A percentile compares a stretch with the other conserved stretches of the same genome.
These are phyloP conservation scores for Rhodamnia rubescens DNA, from an alignment of 345 rosid species.

Conservation along the genomic window DNA sequence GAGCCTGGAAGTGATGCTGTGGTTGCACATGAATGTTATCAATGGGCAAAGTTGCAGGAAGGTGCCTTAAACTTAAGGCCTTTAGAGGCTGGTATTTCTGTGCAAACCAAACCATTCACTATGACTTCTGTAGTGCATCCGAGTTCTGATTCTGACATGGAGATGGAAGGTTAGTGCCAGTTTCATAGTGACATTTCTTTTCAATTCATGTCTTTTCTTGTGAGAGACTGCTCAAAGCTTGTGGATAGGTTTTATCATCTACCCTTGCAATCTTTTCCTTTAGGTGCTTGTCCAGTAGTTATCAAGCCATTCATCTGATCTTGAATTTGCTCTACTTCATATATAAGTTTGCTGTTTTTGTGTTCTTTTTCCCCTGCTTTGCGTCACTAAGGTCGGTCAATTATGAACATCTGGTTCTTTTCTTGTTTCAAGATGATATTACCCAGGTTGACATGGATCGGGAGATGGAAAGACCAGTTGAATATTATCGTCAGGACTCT, in stretches of 20 bases:
- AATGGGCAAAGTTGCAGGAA: conserved; percentile 20
- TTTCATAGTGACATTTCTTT: not conserved
- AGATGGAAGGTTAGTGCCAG: conserved; percentile 69
- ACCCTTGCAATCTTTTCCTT: not conserved
- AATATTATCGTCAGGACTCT: conserved; percentile 8
- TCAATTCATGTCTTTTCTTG: not conserved
- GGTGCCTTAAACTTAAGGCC: not conserved
- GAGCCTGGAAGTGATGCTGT: conserved; percentile 32
- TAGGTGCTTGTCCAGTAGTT: not conserved
- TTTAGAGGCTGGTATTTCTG: conserved; percentile 4
- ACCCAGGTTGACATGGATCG: conserved; percentile 34
- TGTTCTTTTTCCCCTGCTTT: not conserved
- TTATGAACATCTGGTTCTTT: not conserved
- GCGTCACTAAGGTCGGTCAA: not conserved
- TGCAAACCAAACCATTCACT: not conserved
- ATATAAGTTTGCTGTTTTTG: not conserved
- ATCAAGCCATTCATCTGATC: not conserved
- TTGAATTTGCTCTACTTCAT: not conserved
- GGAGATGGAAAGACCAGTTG: conserved; percentile 9
- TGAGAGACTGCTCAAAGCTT: not conserved
- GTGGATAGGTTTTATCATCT: not conserved
- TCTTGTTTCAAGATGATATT: conserved; percentile 48
- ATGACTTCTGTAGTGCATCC: conserved; percentile 11
- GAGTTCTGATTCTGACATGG: conserved; percentile 60
- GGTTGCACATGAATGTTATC: conserved; percentile 18